Percentiles rank a stretch among this genome's conserved stretches.
phyloP scores from a whole-genome alignment of 306 rosid species.

The Chamaecrista fasciculata region DNA sequence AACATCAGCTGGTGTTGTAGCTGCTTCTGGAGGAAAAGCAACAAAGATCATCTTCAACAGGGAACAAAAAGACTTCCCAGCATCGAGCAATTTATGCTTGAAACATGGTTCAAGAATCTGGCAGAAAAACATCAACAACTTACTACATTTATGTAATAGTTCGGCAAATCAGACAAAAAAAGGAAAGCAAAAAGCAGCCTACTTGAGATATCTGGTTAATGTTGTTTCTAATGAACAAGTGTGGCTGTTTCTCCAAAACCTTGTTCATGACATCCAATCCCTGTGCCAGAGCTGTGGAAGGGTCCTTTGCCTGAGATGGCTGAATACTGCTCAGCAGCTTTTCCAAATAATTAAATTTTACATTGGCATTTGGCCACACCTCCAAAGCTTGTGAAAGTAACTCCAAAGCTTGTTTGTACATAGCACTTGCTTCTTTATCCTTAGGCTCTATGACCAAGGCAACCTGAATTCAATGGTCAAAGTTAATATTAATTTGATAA shows the following conservation, averaged over 20 bases:
- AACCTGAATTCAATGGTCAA: constrained; percentile 58
- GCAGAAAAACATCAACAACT: constrained; percentile 26
- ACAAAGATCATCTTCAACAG: constrained; percentile 91
- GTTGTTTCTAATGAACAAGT: constrained; percentile 88
- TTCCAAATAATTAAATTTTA: constrained; percentile 90
- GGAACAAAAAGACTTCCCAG: constrained; percentile 93
- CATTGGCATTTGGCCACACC: constrained; percentile 98
- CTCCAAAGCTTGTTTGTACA: constrained; percentile 97
- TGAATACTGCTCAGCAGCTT: constrained; percentile 95
- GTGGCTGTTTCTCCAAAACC: constrained; percentile 97
- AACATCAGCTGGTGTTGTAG: constrained; percentile 75
- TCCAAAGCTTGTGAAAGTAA: constrained; percentile 95
- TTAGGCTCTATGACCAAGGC: constrained; percentile 97
- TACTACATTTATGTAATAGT: constrained; percentile 13
- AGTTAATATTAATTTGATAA: constrained; percentile 11
- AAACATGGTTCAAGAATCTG: constrained; percentile 99
- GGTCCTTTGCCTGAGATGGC: constrained; percentile 97
- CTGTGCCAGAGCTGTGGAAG: constrained; percentile 96
- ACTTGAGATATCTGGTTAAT: constrained; percentile 97
- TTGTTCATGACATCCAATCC: constrained; percentile 99
- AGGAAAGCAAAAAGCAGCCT: constrained; percentile 28
- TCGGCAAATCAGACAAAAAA: constrained; percentile 15
- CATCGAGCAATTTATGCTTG: constrained; percentile 87
- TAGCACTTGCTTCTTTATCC: constrained; percentile 91
- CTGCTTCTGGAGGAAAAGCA: constrained; percentile 89